Evolutionary conservation across 768 basidiomycete genomes (phyloP).

Genomic region (Mycena filopes): DNA sequence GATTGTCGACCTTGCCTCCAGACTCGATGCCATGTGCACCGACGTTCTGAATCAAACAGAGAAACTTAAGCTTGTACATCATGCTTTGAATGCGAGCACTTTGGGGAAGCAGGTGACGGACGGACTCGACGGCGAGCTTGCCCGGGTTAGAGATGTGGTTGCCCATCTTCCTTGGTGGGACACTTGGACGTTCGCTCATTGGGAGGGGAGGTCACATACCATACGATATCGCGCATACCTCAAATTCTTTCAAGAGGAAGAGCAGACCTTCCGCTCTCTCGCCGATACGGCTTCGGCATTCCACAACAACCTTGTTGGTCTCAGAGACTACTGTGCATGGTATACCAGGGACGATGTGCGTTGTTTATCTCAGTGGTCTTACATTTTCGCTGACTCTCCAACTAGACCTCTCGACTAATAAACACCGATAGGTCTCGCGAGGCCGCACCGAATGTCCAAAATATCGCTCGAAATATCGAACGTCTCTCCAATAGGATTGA

Average conservation of each 20-base stretch:
- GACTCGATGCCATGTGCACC: too few relatives aligned
- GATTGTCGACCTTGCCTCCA: too few relatives aligned
- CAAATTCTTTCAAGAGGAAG: not conserved
- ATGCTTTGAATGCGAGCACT: not conserved
- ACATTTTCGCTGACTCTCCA: too few relatives aligned
- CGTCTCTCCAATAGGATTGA: not conserved
- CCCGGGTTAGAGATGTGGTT: too few relatives aligned
- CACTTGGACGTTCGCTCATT: too few relatives aligned
- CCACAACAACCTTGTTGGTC: not conserved
- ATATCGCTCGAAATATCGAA: not conserved
- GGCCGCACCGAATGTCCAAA: too few relatives aligned
- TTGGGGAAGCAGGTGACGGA: too few relatives aligned
- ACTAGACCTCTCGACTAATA: too few relatives aligned
- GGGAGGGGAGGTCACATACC: not conserved
- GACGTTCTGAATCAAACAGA: too few relatives aligned
- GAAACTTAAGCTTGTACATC: not conserved
- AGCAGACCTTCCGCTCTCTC: not conserved
- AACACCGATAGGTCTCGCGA: too few relatives aligned
- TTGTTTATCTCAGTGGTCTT: not conserved
- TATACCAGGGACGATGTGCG: not conserved
- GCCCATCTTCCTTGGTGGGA: too few relatives aligned
- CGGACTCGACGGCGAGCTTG: too few relatives aligned
- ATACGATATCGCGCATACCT: not conserved
- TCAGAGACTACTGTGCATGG: not conserved
- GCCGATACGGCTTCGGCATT: not conserved